phyloP scores from a whole-genome alignment of 129 eudicot genomes.

The Heracleum sosnowskyi region DNA sequence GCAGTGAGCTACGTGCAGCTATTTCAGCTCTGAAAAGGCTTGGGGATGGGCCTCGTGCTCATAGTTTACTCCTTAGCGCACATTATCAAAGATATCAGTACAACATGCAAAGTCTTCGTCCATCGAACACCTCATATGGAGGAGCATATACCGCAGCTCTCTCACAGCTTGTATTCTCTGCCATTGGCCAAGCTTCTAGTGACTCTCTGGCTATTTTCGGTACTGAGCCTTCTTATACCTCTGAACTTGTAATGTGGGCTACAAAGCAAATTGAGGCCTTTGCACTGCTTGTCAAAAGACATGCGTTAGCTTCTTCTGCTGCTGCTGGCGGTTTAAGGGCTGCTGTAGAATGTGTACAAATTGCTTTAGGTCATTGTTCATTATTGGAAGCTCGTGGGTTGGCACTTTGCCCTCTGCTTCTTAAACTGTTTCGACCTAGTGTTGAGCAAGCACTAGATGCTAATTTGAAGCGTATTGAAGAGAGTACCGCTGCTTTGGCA shows the following conservation, averaged over 20 bases:
- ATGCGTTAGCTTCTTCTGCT: constrained; percentile 96
- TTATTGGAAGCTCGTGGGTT: constrained; percentile 86
- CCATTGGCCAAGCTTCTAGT: constrained; percentile 85
- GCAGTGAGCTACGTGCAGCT: constrained; percentile 93
- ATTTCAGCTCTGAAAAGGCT: constrained; percentile 81
- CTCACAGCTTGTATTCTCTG: constrained; percentile 92
- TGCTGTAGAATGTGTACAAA: constrained; percentile 98
- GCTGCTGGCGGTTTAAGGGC: constrained; percentile 99
- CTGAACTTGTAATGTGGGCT: constrained; percentile 99
- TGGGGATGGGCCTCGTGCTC: constrained; percentile 99
- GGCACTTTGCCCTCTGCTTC: constrained; percentile 87
- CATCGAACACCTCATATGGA: constrained; percentile 94
- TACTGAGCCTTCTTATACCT: constrained; percentile 67
- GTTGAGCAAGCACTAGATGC: constrained; percentile 99
- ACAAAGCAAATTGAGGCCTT: constrained; percentile 78
- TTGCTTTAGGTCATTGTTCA: constrained; percentile 96
- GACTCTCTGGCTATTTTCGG: constrained; percentile 80
- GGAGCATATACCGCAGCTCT: constrained; percentile 99
- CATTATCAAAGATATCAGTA: constrained; percentile 87
- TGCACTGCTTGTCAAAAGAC: constrained; percentile 82
- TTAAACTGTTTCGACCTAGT: constrained; percentile 90
- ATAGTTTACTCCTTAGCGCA: constrained; percentile 75
- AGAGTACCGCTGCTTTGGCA: constrained; percentile 94
- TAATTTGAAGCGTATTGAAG: constrained; percentile 85
- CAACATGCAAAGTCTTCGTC: constrained; percentile 90